Base-by-base conservation (phyloP, 2,329 filamentous ascomycete species). In the Colletotrichum higginsianum region DNA sequence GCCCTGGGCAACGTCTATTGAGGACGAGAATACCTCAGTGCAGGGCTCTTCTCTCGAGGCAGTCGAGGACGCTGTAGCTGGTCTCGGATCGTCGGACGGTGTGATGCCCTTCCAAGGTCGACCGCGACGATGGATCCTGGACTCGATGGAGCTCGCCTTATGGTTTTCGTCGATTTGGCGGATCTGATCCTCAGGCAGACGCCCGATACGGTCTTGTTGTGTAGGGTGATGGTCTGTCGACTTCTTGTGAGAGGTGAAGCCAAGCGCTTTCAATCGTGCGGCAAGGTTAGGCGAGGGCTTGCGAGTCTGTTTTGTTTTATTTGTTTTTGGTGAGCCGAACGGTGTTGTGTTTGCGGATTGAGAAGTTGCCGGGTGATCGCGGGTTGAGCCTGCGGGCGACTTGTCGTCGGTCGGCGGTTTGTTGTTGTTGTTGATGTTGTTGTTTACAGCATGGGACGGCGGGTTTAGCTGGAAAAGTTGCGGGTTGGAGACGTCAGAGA, bases 91-190 rank as follows among this genome's bases (percentile, higher is more conserved):
- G 66, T 90, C 84, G 74, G 86, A 84, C 76, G 61, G 44, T 84
- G 79, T 89, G 87, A 79, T 86, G 80, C 90, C 91, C 84, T 89
- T 93, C 92, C 92, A 94, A 76, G 92, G 88, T 78, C 90, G 90
- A 79, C 92, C 92, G 77, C 91, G 88, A 78, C 91, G 87, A 80
- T 91, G 86, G 76, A 93, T 84, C 83, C 84, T 74, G 84, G 84
- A 74, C 78, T 78, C 75, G 79, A 79, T 74, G 30, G 88, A 89
- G 78, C 85, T 85, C 71, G 89, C 87, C 75, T 88, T 87, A 79
- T 93, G 91, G 71, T 89, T 88, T 75, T 89, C 85, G 83, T 95
- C 92, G 76, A 94, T 87, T 77, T 90, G 86, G 75, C 90, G 88
- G 69, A 94, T 86, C 77, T 94, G 91, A 75, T 91, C 86, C 80